Base-by-base conservation (phyloP, 495 filamentous ascomycete species). In the Podospora sp. region DNA sequence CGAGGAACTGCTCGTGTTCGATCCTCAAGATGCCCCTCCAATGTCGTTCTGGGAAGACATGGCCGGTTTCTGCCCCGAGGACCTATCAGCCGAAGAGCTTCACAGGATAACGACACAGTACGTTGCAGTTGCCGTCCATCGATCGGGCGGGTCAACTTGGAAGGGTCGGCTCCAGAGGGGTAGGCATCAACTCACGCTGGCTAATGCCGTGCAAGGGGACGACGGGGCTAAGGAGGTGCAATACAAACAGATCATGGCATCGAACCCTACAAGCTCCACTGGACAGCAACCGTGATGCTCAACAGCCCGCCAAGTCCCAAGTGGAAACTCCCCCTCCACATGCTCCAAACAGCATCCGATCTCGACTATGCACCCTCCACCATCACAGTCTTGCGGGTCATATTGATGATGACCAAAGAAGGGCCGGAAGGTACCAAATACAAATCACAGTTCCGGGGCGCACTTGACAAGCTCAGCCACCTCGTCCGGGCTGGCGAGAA, bases 321-420 rank as follows among this genome's bases (percentile, higher is more conserved):
- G 8, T 49, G 25, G 36, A 24, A 51, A 18, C 51, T 77, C 8
- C 69, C 65, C 21, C 9, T 69, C 1, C 62, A 73, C 46, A 72
- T 77, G 72, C 68, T 78, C 26, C 1, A 27, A 14, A 72, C 71
- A 12, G 70, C 70, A 6, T 75, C 72, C 0, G 62, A 55, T 46
- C 56, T 75, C 6, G 65, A 57, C 22, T 77, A 78, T 59, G 11
- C 20, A 6, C 72, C 76, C 1, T 72, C 76, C 0, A 75, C 68
- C 2, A 18, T 78, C 21, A 62, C 69, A 9, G 24, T 74, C 35
- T 60, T 74, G 20, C 60, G 51, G 6, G n/a, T 62, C 20, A n/a
- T 65, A 16, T 22, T 60, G 49, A 55, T 29, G 35, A 20, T 24
- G 40, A 60, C 49, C 49, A n/a, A 27, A 9, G 36, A 8, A 2